phyloP scores from a whole-genome alignment of 2,329 filamentous ascomycete species.

The Neophaeococcomyces aloes region DNA sequence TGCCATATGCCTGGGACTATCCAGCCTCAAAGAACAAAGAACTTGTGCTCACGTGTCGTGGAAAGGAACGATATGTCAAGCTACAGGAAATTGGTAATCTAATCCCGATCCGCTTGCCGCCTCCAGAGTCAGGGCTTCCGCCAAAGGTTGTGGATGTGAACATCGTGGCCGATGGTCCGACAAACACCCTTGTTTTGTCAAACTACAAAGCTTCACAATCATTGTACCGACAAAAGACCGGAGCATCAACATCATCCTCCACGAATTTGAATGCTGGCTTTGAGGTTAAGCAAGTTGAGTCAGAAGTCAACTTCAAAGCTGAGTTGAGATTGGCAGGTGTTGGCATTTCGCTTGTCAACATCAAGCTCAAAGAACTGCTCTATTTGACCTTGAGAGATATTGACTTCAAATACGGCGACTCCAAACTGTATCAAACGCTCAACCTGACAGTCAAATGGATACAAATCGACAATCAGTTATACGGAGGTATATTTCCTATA shows the following conservation, averaged over 20 bases:
- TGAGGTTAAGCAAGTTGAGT: conserved; percentile 87
- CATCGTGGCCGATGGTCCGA: conserved; percentile 88
- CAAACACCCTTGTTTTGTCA: conserved; percentile 83
- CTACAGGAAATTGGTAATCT: conserved; percentile 93
- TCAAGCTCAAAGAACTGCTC: conserved; percentile 79
- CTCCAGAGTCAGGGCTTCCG: conserved; percentile 49
- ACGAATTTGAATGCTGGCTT: conserved; percentile 59
- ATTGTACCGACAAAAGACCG: conserved; percentile 62
- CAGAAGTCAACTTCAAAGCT: conserved; percentile 76
- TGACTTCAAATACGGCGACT: conserved; percentile 82
- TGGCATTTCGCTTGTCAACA: conserved; percentile 86
- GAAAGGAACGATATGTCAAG: conserved; percentile 82
- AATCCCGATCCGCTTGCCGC: conserved; percentile 80
- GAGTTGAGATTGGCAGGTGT: conserved; percentile 82
- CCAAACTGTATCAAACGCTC: conserved; percentile 83
- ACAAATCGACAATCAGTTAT: conserved; percentile 96
- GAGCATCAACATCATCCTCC: conserved; percentile 43
- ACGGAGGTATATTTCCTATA: conserved; percentile 96
- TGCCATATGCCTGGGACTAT: conserved; percentile 99
- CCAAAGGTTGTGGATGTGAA: conserved; percentile 94
- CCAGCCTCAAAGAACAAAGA: conserved; percentile 95
- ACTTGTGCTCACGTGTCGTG: conserved; percentile 67
- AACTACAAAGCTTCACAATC: conserved; percentile 92
- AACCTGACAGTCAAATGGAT: conserved; percentile 95
- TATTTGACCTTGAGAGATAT: conserved; percentile 91